These are phyloP conservation scores for Dothistroma septosporum DNA, from an alignment of 2,329 filamentous ascomycete genomes.

Conservation along the genomic window DNA sequence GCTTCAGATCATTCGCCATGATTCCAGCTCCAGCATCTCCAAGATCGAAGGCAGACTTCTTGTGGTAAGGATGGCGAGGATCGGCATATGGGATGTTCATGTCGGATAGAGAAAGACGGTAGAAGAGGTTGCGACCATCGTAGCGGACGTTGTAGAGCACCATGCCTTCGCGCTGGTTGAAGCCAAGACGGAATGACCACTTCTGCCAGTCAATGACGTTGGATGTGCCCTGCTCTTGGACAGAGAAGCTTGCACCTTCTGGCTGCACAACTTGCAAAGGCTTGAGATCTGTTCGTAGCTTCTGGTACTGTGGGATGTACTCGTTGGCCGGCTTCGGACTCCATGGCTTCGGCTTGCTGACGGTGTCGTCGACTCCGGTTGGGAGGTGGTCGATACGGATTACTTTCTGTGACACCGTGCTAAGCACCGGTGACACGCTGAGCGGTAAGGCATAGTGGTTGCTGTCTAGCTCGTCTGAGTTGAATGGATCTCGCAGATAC, in stretches of 20 bases:
- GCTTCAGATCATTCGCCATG: constrained; percentile 64
- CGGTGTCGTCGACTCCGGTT: constrained; percentile 59
- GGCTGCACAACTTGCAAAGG: constrained; percentile 70
- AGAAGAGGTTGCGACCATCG: constrained; percentile 58
- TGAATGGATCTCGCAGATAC: constrained; percentile 61
- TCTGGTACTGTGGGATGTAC: constrained; percentile 57
- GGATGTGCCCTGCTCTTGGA: constrained; percentile 49
- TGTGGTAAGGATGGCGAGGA: constrained; percentile 63
- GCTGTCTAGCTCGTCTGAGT: constrained; percentile 57
- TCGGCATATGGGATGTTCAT: constrained; percentile 64
- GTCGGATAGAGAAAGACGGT: constrained; percentile 62
- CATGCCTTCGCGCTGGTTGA: constrained; percentile 62
- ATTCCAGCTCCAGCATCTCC: constrained; percentile 63
- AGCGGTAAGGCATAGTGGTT: constrained; percentile 67
- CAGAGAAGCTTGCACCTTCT: constrained; percentile 62
- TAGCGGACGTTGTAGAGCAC: constrained; percentile 60
- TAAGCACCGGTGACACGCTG: constrained; percentile 64
- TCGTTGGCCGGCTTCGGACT: constrained; percentile 59
- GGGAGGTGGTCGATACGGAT: constrained; percentile 66
- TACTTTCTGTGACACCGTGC: constrained; percentile 59
- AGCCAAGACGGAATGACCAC: constrained; percentile 59
- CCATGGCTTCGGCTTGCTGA: constrained; percentile 48
- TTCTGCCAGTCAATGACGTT: constrained; percentile 60
- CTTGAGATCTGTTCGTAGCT: constrained; percentile 49
- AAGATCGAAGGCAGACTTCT: constrained; percentile 67